Evolutionary conservation across 2,329 filamentous ascomycete genomes (phyloP), one percentile per base, ranked within the genome.

Genomic region (Colletotrichum ledebouriae): DNA sequence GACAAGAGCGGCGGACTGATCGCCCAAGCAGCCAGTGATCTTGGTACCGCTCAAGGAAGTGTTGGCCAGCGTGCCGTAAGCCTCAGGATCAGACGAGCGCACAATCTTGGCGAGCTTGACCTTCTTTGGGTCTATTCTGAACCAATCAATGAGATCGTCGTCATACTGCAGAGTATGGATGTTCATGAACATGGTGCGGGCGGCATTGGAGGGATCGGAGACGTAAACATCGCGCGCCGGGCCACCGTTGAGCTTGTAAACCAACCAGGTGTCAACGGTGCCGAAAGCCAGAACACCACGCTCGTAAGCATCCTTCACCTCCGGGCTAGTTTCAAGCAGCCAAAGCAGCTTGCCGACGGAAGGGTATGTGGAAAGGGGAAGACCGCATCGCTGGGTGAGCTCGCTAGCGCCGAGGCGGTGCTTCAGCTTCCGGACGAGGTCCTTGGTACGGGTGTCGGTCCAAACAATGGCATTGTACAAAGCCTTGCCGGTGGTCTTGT

Each of bases 101-200:
- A 94, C 89, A 73, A 95, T 94, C 75, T 89, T 89, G n/a, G 93
- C 92, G 41, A 96, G 83, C 56, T 85, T 85, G 67, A 95, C 80
- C 77, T 94, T 94, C 53, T 82, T 86, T 63, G 82, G 81, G 77
- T 94, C 90, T 49, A 95, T 80, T 47, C 87, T 85, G 81, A 95
- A 95, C 82, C 94, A 95, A 53, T 91, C 84, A 34, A 94, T 82
- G 56, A 94, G 85, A 59, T 86, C 85, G 55, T 92, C 86, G 74
- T 93, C 92, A 77, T 95, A 96, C 73, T 93, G 79, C 50, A 94
- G 83, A 1, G 87, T 92, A 74, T 92, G 85, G 37, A 95, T 84
- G 78, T 94, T 93, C 89, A 94, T 93, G 79, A 96, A 94, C 92
- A 94, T 94, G 49, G 93, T 95, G 72, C 92, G 84, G 3, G 91